phyloP scores from a whole-genome alignment of 2,329 filamentous ascomycete genomes.

The Talaromyces sp. region DNA sequence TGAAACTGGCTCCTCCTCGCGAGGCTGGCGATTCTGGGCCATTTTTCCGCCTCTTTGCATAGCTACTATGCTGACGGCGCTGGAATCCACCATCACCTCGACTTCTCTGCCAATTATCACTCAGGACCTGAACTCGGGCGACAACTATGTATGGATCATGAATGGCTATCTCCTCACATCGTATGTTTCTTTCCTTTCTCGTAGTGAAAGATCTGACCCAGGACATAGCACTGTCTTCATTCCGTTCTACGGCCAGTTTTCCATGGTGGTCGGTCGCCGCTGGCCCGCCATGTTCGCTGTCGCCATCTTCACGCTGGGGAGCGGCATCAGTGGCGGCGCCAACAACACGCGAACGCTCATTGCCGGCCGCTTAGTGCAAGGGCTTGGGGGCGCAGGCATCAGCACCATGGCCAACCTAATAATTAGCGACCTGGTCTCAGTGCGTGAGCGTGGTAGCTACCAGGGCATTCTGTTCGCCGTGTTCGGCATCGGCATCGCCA shows the following conservation, averaged over 20 bases:
- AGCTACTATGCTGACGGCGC: constrained; percentile 26
- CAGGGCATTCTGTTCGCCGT: constrained; percentile 20
- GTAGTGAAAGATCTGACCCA: too few relatives aligned
- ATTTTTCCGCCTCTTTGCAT: constrained; percentile 24
- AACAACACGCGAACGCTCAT: constrained; percentile 46
- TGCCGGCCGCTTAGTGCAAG: constrained; percentile 52
- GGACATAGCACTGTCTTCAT: constrained; percentile 37
- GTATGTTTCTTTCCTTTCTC: not conserved
- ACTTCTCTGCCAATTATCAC: constrained; percentile 40
- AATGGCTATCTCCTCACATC: constrained; percentile 31
- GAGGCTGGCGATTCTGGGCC: constrained; percentile 21
- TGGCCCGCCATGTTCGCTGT: constrained; percentile 39
- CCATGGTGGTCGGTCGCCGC: constrained; percentile 51
- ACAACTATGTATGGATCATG: constrained; percentile 33
- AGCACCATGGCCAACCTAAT: constrained; percentile 39
- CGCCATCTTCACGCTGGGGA: constrained; percentile 48
- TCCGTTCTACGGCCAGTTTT: constrained; percentile 49
- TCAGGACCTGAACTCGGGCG: constrained; percentile 24
- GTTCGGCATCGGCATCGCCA: constrained; percentile 36
- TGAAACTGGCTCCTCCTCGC: too few relatives aligned
- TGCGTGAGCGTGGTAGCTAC: constrained; percentile 29
- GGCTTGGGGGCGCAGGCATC: constrained; percentile 46
- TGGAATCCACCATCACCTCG: constrained; percentile 36
- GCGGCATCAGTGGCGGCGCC: constrained; percentile 50
- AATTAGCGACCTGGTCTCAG: constrained; percentile 43